Evolutionary conservation across 2,329 filamentous ascomycete species (phyloP), one percentile per base, ranked within the genome.

Genomic region (Geoglossum cookeanum): DNA sequence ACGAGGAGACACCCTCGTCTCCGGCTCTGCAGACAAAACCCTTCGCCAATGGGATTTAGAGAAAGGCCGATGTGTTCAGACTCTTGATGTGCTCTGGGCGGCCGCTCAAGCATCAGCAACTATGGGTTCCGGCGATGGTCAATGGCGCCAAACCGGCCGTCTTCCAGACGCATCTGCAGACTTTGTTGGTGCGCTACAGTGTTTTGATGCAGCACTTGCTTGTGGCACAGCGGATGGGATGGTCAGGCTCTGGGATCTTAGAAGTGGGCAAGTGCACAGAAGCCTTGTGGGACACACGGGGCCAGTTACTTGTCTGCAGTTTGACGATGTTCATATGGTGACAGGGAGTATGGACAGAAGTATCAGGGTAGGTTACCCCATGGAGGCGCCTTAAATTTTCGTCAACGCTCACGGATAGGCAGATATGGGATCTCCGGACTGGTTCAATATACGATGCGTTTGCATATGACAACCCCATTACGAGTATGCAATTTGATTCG

Each of bases 401-500:
- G 33, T 44, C 45, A 27, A 29, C 58, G 54, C 64, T 67, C 63
- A 70, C 64, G 61, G 15, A 47, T 17, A 22, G 47, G 32, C 66
- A 97, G 90, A 97, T 98, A 67, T 98, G 92, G 92, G 92, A 98
- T 71, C 84, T 98, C 58, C 86, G 92, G 57, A 97, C 89, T 11
- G 92, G 92, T 51, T 90, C 89, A 37, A 96, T 98, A 64, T 85
- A 85, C 68, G 92, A 98, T 68, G 92, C 91, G 17, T 98, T 90
- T 69, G 92, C 91, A 27, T 98, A 97, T 71, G 90, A 97, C 66
- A 78, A 87, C 65, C 82, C 90, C 0, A 80, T 98, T 58, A 94
- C 89, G 35, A 87, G 84, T 74, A 95, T 97, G 89, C 94, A 94
- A 84, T 98, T 98, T 68, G 92, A 98, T 70, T 73, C 80, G 13